These are phyloP conservation scores for Pyrrhoderma lamaoense DNA, from an alignment of 1,284 basidiomycete species.

Conservation along the genomic window DNA sequence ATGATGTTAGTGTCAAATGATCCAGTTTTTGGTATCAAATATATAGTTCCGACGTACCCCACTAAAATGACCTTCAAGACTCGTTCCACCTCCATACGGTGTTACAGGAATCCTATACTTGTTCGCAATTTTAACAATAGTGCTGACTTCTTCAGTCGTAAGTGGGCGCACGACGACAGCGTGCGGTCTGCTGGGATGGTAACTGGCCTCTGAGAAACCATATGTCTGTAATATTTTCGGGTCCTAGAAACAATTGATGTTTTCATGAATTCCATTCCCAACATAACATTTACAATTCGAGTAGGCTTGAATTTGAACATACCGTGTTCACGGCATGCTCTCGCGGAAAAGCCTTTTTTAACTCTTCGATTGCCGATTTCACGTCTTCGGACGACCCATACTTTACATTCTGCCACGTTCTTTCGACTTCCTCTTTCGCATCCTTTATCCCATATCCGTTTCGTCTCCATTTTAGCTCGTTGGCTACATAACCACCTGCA, in stretches of 20 bases:
- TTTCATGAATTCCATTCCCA: neutral
- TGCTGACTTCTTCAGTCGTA: constrained; percentile 52
- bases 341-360: constrained; percentile 41
- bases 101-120: constrained; percentile 48
- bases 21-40: constrained; percentile 3
- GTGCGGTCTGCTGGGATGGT: constrained; percentile 58
- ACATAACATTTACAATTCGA: too few relatives aligned
- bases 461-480: constrained; percentile 9
- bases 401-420: constrained; percentile 9
- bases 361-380: constrained; percentile 46
- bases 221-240: constrained; percentile 42
- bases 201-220: constrained; percentile 63
- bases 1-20: too few relatives aligned
- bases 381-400: constrained; percentile 45
- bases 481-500: constrained; percentile 13
- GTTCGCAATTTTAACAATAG: constrained; percentile 49
- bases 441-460: neutral
- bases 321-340: constrained; percentile 38
- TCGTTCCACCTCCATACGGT: constrained; percentile 56
- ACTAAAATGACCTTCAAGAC: constrained; percentile 50
- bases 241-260: constrained; percentile 24
- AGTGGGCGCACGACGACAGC: constrained; percentile 48
- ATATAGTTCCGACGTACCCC: constrained; percentile 38
- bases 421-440: neutral
- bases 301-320: neutral